Percentiles rank a stretch among this genome's conserved stretches.
Evolutionary conservation across 495 filamentous ascomycete genomes (phyloP).

Genomic region (Mytilinidion resinicola): DNA sequence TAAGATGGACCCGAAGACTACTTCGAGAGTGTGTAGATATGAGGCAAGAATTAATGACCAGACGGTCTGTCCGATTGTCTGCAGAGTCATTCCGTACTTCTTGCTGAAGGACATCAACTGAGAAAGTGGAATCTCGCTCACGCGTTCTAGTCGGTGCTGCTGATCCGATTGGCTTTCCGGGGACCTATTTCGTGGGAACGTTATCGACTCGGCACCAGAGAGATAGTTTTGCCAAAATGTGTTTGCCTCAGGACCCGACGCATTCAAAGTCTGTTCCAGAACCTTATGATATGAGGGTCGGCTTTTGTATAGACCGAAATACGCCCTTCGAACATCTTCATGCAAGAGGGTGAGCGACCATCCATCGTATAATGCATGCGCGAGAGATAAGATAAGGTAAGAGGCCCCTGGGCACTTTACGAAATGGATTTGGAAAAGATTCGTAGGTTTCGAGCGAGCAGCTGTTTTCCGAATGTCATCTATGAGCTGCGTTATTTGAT

Average conservation of each 20-base stretch:
- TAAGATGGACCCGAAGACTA: conserved; percentile 64
- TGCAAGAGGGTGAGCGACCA: conserved; percentile 63
- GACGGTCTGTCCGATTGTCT: conserved; percentile 58
- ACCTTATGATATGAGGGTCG: conserved; percentile 44
- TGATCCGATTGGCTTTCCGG: background rate
- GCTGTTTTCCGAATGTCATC: conserved; percentile 22
- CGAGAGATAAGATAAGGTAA: conserved; percentile 62
- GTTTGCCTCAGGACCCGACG: conserved; percentile 36
- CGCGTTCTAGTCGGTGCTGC: conserved; percentile 42
- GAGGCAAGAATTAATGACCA: conserved; percentile 59
- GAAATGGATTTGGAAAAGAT: conserved; percentile 31
- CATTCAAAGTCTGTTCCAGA: conserved; percentile 42
- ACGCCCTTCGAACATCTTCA: conserved; percentile 56
- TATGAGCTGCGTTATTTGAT: conserved; percentile 20
- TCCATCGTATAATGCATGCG: conserved; percentile 77
- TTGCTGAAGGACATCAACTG: conserved; percentile 50
- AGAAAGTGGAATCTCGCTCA: conserved; percentile 35
- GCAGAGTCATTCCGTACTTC: conserved; percentile 51
- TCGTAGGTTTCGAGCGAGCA: background rate
- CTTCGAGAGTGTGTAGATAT: conserved; percentile 50
- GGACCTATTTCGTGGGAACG: conserved; percentile 24
- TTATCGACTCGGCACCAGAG: conserved; percentile 39
- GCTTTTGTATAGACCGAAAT: conserved; percentile 37
- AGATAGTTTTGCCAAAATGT: conserved; percentile 58
- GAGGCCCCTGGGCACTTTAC: conserved; percentile 19